Evolutionary conservation across 441 rosid species (phyloP).

Genomic region (Iberis amara): DNA sequence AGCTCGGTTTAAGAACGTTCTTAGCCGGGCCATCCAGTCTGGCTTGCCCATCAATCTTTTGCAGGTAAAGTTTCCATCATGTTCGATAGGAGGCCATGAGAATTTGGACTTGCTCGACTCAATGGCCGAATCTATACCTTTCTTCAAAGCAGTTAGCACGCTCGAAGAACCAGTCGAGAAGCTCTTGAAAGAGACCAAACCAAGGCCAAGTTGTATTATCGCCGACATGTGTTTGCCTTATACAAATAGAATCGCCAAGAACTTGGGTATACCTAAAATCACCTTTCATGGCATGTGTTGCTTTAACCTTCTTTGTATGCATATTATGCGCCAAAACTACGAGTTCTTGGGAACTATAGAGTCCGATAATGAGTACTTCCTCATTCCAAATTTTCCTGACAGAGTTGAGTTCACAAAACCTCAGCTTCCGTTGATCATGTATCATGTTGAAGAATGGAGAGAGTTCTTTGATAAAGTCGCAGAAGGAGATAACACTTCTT

Average conservation of each 20-base stretch:
- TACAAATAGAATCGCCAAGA: constrained; percentile 31
- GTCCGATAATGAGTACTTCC: constrained; percentile 35
- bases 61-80: constrained; percentile 22
- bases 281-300: constrained; percentile 36
- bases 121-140: background rate
- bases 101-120: constrained; percentile 26
- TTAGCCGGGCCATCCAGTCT: constrained; percentile 22
- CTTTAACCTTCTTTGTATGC: constrained; percentile 32
- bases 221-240: constrained; percentile 32
- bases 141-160: constrained; percentile 24
- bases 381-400: constrained; percentile 45
- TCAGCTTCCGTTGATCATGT: constrained; percentile 29
- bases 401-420: constrained; percentile 36
- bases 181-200: constrained; percentile 28
- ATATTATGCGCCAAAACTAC: constrained; percentile 21
- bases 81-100: constrained; percentile 25
- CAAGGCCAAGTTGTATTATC: constrained; percentile 36
- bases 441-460: constrained; percentile 19
- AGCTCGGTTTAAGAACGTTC: constrained; percentile 22
- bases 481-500: constrained; percentile 32
- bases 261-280: constrained; percentile 36
- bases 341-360: constrained; percentile 12
- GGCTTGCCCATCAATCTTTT: constrained; percentile 25
- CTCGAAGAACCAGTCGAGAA: constrained; percentile 29
- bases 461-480: constrained; percentile 24